Evolutionary conservation across 2,329 filamentous ascomycete genomes (phyloP).

Genomic region (Penicillium sp.): DNA sequence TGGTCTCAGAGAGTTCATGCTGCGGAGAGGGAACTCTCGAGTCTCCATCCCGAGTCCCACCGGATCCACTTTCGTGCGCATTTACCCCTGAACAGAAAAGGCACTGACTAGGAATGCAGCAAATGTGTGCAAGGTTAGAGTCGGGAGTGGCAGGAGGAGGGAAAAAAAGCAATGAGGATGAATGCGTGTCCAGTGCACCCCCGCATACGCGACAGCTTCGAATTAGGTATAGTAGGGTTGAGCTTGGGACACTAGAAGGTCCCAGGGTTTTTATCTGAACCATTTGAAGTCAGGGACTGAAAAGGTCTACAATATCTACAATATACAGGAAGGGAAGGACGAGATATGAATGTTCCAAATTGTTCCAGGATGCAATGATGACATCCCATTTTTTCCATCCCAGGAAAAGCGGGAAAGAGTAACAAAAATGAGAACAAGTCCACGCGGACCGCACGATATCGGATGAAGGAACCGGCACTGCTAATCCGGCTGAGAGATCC

Average conservation of each 20-base stretch:
- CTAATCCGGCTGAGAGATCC: conserved; percentile 14
- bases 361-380: background rate
- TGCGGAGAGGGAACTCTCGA: conserved; percentile 14
- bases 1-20: conserved; percentile 9
- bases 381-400: background rate
- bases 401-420: background rate
- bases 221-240: background rate
- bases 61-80: conserved; percentile 19
- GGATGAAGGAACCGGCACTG: conserved; percentile 10
- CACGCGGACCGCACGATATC: conserved; percentile 7
- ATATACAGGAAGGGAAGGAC: background rate
- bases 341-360: background rate
- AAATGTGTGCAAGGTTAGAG: background rate
- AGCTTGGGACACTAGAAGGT: conserved; percentile 10
- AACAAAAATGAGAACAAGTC: background rate
- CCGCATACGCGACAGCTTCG: conserved; percentile 11
- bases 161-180: conserved; percentile 9
- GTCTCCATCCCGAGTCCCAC: conserved; percentile 19
- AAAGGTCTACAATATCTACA: background rate
- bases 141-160: background rate
- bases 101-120: conserved; percentile 21
- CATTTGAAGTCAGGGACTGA: background rate
- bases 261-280: background rate
- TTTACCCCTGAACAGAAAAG: conserved; percentile 25
- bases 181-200: conserved; percentile 8